Percentiles rank a stretch among this genome's conserved stretches.
Conservation (phyloP, 2,329 filamentous ascomycete species). For the Fusarium mexicanum region DNA sequence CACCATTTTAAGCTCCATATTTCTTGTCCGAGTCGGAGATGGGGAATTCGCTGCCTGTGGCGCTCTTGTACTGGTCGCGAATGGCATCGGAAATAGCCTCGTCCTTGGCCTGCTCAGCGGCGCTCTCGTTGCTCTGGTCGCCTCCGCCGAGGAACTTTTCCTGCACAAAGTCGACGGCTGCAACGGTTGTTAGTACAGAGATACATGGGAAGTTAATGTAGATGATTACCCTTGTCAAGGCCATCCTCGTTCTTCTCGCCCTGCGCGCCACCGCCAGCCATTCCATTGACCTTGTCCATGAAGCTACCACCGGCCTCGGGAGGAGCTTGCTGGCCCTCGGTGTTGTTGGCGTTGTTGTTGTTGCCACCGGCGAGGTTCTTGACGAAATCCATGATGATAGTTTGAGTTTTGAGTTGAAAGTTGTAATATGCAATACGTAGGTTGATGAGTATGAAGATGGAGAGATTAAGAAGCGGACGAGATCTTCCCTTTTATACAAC, state of each 20-base stretch:
- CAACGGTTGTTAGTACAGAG: background rate
- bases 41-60: conserved; percentile 74
- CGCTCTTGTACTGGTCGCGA: conserved; percentile 73
- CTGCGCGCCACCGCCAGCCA: conserved; percentile 76
- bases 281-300: conserved; percentile 74
- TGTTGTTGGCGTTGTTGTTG: conserved; percentile 36
- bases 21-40: conserved; percentile 72
- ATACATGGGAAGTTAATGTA: background rate
- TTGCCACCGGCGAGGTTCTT: conserved; percentile 59
- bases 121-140: conserved; percentile 75
- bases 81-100: conserved; percentile 80
- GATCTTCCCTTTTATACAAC: conserved; percentile 16
- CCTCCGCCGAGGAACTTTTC: conserved; percentile 78
- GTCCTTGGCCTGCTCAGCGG: conserved; percentile 85
- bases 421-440: background rate
- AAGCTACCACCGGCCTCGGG: conserved; percentile 57
- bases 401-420: background rate
- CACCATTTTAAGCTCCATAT: conserved; percentile 37
- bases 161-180: conserved; percentile 81
- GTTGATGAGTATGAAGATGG: background rate
- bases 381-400: conserved; percentile 62
- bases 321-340: conserved; percentile 42
- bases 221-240: conserved; percentile 77
- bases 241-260: conserved; percentile 84
- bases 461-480: background rate